These are phyloP conservation scores for Agaricus sinodeliciosus DNA, from an alignment of 768 basidiomycete species.

Conservation along the genomic window DNA sequence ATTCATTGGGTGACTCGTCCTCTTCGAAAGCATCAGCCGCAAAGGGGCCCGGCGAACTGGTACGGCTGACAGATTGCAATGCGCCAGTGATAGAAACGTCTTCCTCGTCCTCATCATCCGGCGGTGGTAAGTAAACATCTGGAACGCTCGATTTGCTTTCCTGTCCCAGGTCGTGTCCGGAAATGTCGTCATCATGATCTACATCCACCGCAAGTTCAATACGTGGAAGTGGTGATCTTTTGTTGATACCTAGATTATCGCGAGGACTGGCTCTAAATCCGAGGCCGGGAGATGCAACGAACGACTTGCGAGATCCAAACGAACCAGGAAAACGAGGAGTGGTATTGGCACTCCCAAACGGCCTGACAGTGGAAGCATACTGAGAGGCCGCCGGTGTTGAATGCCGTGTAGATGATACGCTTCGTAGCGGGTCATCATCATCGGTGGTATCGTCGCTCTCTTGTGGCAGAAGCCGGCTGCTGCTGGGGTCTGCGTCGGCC, in stretches of 20 bases:
- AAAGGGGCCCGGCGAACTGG: constrained; percentile 43
- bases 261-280: constrained; percentile 25
- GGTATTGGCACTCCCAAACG: constrained; percentile 36
- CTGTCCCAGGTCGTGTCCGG: constrained; percentile 29
- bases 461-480: constrained; percentile 18
- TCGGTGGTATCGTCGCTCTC: constrained; percentile 25
- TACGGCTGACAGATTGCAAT: constrained; percentile 46
- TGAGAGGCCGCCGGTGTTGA: constrained; percentile 57
- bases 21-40: constrained; percentile 26
- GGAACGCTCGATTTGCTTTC: constrained; percentile 47
- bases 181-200: constrained; percentile 26
- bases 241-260: constrained; percentile 56
- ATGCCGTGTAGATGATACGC: constrained; percentile 48
- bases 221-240: constrained; percentile 47
- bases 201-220: constrained; percentile 24
- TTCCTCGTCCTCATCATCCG: constrained; percentile 31
- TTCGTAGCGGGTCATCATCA: constrained; percentile 33
- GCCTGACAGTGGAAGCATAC: constrained; percentile 43
- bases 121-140: constrained; percentile 45
- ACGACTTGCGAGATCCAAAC: constrained; percentile 48
- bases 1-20: constrained; percentile 38
- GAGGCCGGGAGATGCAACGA: constrained; percentile 23
- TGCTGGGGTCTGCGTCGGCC: constrained; percentile 25
- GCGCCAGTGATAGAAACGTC: constrained; percentile 54
- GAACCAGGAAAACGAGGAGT: constrained; percentile 43